phyloP scores from a whole-genome alignment of 805 yeast genomes.

The Ogataea parapolymorpha region DNA sequence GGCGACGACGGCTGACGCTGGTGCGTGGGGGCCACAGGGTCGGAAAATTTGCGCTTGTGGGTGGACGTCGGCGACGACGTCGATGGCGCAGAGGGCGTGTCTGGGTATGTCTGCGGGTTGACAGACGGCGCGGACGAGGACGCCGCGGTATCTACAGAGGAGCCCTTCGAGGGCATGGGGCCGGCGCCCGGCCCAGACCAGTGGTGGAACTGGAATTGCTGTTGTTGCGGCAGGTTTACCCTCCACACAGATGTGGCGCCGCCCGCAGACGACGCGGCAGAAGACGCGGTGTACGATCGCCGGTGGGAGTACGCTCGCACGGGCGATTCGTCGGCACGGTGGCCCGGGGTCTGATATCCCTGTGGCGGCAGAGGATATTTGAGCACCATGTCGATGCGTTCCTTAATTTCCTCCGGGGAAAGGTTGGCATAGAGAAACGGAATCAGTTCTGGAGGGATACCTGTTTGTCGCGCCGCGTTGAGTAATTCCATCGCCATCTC shows the following conservation, averaged over 20 bases:
- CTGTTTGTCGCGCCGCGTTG: conserved; percentile 24
- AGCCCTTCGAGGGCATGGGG: conserved; percentile 4
- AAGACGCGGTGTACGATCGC: conserved; percentile 26
- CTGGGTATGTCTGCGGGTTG: conserved; percentile 1
- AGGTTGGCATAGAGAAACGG: conserved; percentile 23
- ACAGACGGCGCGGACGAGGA: conserved; percentile 4
- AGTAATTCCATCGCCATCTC: conserved; percentile 36
- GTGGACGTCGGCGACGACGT: conserved; percentile 20
- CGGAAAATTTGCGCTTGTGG: conserved; percentile 18
- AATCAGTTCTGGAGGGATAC: conserved; percentile 25
- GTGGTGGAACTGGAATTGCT: conserved; percentile 35
- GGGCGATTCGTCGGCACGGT: conserved; percentile 17
- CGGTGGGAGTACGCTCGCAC: conserved; percentile 21
- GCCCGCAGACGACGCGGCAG: conserved; percentile 20
- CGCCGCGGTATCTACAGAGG: conserved; percentile 7
- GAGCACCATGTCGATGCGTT: conserved; percentile 12
- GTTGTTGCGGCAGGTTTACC: conserved; percentile 31
- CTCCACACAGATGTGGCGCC: conserved; percentile 35
- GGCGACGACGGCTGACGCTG: conserved; percentile 13
- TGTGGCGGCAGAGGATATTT: conserved; percentile 4
- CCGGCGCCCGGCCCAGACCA: conserved; percentile 32
- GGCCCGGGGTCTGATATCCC: conserved; percentile 3
- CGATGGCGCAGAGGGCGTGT: conserved; percentile 10
- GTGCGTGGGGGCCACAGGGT: conserved; percentile 6
- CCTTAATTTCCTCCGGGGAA: conserved; percentile 14